phyloP scores from a whole-genome alignment of 1,284 basidiomycete genomes.

The Ceratobasidium sp. region DNA sequence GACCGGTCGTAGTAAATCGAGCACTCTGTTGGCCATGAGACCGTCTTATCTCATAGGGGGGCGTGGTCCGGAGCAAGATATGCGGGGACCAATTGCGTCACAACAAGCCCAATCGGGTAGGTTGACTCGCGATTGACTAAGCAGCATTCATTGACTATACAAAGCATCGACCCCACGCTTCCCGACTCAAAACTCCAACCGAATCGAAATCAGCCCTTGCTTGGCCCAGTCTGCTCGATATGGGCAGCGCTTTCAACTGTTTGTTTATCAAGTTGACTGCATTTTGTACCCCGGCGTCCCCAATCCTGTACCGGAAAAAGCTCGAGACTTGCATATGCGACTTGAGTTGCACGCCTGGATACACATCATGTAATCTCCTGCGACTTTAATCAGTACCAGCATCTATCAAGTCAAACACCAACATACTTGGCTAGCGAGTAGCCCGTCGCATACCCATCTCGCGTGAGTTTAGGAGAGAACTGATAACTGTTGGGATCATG shows the following conservation, averaged over 20 bases:
- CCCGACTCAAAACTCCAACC: neutral
- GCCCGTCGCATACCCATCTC: neutral
- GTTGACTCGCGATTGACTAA: slow-evolving; percentile 19
- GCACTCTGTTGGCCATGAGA: slow-evolving; percentile 2
- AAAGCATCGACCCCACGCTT: neutral
- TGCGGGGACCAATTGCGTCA: neutral
- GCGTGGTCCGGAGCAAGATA: neutral
- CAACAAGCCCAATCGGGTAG: slow-evolving; percentile 14
- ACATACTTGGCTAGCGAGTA: neutral
- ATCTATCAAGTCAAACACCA: neutral
- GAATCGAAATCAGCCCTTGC: neutral
- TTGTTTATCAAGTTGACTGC: neutral
- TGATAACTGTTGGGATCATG: neutral
- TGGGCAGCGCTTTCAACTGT: neutral
- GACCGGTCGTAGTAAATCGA: neutral
- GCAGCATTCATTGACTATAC: neutral
- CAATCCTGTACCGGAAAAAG: neutral
- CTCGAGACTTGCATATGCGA: neutral
- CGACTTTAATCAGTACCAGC: neutral
- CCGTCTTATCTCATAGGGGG: slow-evolving; percentile 6
- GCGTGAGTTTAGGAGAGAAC: neutral
- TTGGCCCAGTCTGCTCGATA: neutral
- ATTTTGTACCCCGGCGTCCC: neutral
- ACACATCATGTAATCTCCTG: neutral
- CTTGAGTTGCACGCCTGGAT: neutral